Conservation (phyloP, 75 land plant genomes). For the Picea glauca region DNA sequence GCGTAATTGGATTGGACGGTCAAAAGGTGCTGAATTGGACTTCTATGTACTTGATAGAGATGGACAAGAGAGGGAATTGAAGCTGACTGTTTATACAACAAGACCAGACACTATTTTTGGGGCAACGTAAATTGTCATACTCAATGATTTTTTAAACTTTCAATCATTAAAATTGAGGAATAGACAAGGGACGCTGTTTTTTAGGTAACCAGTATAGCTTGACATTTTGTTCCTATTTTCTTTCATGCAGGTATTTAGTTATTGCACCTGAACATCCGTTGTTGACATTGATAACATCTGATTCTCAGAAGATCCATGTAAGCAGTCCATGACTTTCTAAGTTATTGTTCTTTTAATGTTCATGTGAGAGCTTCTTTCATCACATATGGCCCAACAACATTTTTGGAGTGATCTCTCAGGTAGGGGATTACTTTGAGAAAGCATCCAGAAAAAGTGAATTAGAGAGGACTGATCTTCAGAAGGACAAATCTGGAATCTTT, state of each 20-base stretch:
- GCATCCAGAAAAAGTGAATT: conserved; percentile 88
- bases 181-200: neutral
- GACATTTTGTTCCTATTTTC: neutral
- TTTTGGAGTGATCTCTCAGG: conserved; percentile 40
- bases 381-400: conserved; percentile 2
- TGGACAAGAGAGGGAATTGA: conserved; percentile 41
- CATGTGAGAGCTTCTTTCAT: neutral
- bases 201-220: neutral
- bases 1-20: conserved; percentile 94
- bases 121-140: conserved; percentile 60
- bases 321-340: conserved; percentile 10
- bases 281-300: conserved; percentile 51
- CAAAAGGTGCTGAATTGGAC: conserved; percentile 91
- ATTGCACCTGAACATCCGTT: conserved; percentile 85
- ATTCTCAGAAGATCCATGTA: conserved; percentile 50
- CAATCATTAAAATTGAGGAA: neutral
- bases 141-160: neutral
- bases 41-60: conserved; percentile 46
- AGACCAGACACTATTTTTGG: conserved; percentile 96
- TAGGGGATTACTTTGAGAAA: conserved; percentile 66
- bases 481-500: conserved; percentile 91
- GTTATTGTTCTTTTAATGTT: neutral
- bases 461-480: conserved; percentile 96
- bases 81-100: conserved; percentile 76
- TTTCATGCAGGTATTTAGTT: conserved; percentile 68